Evolutionary conservation across 257 asterid genomes (phyloP).

Genomic region (Solanum tacnaense): DNA sequence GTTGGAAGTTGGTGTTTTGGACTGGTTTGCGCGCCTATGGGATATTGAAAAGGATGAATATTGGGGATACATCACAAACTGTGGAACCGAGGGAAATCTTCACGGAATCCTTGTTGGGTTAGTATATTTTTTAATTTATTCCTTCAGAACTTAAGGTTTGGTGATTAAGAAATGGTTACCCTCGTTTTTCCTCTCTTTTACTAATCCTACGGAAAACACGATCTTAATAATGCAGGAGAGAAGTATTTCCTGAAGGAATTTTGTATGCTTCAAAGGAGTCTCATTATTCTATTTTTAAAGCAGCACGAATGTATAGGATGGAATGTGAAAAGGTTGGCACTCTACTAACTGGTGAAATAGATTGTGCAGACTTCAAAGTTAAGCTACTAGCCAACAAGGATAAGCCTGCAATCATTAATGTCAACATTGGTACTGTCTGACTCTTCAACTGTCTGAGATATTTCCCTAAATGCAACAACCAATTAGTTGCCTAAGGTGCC

Average conservation of each 20-base stretch:
- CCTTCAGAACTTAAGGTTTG: background rate
- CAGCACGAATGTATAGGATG: conserved; percentile 98
- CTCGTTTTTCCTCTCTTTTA: background rate
- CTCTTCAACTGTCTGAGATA: background rate
- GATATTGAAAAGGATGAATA: conserved; percentile 79
- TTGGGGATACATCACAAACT: conserved; percentile 95
- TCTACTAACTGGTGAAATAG: conserved; percentile 82
- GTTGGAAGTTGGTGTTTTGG: conserved; percentile 92
- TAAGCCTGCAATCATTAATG: conserved; percentile 89
- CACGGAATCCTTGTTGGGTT: conserved; percentile 93
- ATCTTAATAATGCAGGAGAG: conserved; percentile 59
- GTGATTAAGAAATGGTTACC: background rate
- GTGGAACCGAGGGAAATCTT: conserved; percentile 98
- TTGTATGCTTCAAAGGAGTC: conserved; percentile 85
- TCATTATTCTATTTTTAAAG: conserved; percentile 95
- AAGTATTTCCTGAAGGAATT: conserved; percentile 90
- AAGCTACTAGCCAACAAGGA: conserved; percentile 62
- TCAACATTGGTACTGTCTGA: conserved; percentile 55
- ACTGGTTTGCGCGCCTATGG: conserved; percentile 95
- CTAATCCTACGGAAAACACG: background rate
- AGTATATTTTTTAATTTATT: conserved; percentile 3
- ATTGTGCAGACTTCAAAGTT: conserved; percentile 63
- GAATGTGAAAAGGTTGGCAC: conserved; percentile 75
- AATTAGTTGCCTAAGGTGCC: background rate
- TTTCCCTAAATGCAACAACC: background rate